phyloP scores from a whole-genome alignment of 305 asterid species.

The Andrographis paniculata region DNA sequence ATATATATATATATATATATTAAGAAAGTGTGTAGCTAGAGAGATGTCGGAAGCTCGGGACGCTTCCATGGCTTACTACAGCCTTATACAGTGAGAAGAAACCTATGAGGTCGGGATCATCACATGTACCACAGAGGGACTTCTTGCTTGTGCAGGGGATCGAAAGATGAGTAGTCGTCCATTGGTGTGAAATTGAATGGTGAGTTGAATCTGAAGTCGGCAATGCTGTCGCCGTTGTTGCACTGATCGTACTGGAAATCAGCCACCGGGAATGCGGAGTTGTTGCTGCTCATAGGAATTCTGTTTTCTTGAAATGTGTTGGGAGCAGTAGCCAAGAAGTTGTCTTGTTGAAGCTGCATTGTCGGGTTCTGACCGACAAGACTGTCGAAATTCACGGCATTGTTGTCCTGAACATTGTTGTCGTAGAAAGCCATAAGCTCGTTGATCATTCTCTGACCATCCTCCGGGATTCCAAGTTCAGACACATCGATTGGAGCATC shows the following conservation, averaged over 20 bases:
- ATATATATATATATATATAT: too few species aligned
- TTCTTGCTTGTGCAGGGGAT: constrained; percentile 38
- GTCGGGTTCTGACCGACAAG: constrained; percentile 18
- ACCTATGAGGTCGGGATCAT: too few species aligned
- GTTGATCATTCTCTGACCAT: constrained; percentile 36
- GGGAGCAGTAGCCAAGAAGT: constrained; percentile 18
- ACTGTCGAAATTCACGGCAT: constrained; percentile 27
- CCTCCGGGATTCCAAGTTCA: constrained; percentile 45
- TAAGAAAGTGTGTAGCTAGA: constrained; percentile 13
- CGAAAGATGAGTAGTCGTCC: constrained; percentile 34
- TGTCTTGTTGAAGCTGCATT: constrained; percentile 21
- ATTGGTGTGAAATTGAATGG: constrained; percentile 33
- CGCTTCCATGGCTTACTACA: constrained; percentile 11
- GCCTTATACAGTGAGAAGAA: constrained; percentile 4
- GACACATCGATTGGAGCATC: constrained; percentile 23
- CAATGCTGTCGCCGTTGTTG: constrained; percentile 22
- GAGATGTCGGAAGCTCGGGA: constrained; percentile 5
- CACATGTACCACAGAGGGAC: constrained; percentile 39
- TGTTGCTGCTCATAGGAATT: constrained; percentile 22
- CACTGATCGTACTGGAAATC: constrained; percentile 31
- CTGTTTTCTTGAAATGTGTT: constrained; percentile 22
- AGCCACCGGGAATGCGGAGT: constrained; percentile 19
- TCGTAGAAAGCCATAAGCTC: constrained; percentile 45
- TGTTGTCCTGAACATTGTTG: constrained; percentile 25
- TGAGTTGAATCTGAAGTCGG: constrained; percentile 36